Base-by-base conservation (phyloP, 2,329 filamentous ascomycete species). In the Scedosporium minutisporum region DNA sequence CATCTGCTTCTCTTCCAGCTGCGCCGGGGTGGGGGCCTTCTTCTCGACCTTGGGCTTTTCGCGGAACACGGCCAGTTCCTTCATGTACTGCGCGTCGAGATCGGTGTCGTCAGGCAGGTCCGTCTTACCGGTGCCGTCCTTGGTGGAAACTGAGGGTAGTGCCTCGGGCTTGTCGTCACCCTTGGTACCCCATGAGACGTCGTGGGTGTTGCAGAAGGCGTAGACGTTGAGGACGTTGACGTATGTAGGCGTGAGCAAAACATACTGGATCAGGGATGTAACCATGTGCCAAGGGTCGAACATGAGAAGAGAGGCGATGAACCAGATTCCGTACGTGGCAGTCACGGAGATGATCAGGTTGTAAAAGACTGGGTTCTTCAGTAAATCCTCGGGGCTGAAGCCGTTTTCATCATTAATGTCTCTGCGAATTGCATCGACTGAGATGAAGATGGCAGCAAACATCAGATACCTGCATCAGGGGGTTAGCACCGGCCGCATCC, bases 241-340 rank as follows among this genome's bases (percentile, higher is more conserved):
- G 77, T 96, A 99, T 0, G 93, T 96, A 0, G 95, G 95, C 0
- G 93, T 96, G 63, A 99, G 83, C 51, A 97, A 85, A 69, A 97
- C 87, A 74, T 99, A 99, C 83, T 97, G 95, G 58, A 92, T 75
- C 75, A 97, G 91, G 63, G 89, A 87, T n/a, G 95, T 97, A 74
- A 96, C 83, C 92, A 99, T 97, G 78, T 99, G 95, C 93, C 95
- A 99, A 3, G 95, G 95, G 73, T 99, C 95, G 75, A 97, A 87
- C 87, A 97, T 97, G 68, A 99, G 80, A 67, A 99, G 81, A 7
- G 92, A 96, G 0, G 91, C 89, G 60, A 99, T 77, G 64, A 97
- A 83, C 89, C 93, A 99, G 70, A 99, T 87, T 65, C 96, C 82
- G 72, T 95, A 99, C 0, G 95, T 99, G 10, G 92, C 95, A 69